phyloP scores from a whole-genome alignment of 129 eudicot genomes.

The Flaveria linearis region DNA sequence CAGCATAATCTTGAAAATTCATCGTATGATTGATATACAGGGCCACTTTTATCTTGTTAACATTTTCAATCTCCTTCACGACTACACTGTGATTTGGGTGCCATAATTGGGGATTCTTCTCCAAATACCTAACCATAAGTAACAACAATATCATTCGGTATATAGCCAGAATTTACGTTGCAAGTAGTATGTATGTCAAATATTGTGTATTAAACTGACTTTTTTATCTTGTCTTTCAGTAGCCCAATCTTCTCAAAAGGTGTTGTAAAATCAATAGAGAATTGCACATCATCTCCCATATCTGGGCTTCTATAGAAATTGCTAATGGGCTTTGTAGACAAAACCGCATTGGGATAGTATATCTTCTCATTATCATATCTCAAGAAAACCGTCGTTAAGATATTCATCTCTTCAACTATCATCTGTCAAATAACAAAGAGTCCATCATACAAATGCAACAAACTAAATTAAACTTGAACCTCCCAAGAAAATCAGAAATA shows the following conservation, averaged over 20 bases:
- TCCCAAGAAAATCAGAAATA: background rate
- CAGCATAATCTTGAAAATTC: constrained; percentile 74
- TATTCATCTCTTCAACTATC: constrained; percentile 96
- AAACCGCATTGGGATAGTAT: constrained; percentile 78
- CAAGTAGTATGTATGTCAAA: constrained; percentile 12
- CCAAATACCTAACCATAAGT: constrained; percentile 61
- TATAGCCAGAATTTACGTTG: background rate
- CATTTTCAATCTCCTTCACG: constrained; percentile 81
- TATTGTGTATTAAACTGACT: constrained; percentile 51
- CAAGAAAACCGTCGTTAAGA: constrained; percentile 77
- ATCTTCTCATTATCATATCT: constrained; percentile 74
- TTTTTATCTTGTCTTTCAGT: constrained; percentile 61
- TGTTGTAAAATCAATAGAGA: constrained; percentile 76
- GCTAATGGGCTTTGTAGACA: constrained; percentile 84
- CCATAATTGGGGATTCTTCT: constrained; percentile 70
- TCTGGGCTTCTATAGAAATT: constrained; percentile 92
- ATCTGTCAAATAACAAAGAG: constrained; percentile 45
- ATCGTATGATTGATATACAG: constrained; percentile 77
- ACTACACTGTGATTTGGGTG: constrained; percentile 79
- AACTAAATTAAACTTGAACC: background rate
- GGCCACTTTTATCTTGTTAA: constrained; percentile 82
- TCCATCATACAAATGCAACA: background rate
- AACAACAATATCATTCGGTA: background rate
- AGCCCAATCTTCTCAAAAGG: constrained; percentile 68
- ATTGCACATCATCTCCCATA: constrained; percentile 73